Conservation (phyloP, 306 rosid genomes). For the Senna tora region DNA sequence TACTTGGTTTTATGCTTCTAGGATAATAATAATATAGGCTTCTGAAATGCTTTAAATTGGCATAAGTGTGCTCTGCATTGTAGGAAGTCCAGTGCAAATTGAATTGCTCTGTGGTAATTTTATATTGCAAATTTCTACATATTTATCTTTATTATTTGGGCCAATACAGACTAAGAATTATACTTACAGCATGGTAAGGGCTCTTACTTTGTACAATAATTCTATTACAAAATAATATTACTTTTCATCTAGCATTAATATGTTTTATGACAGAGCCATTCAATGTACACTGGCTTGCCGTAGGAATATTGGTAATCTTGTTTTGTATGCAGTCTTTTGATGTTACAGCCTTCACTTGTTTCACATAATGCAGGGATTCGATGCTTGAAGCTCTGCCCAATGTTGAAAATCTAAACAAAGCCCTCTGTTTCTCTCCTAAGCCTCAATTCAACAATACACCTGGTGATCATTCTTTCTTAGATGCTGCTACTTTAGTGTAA, state of each 20-base stretch:
- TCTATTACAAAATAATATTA: constrained; percentile 14
- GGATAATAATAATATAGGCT: constrained; percentile 50
- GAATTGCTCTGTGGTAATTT: constrained; percentile 56
- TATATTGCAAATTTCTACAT: constrained; percentile 43
- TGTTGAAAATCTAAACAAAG: constrained; percentile 43
- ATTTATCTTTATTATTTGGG: constrained; percentile 39
- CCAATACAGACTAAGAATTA: constrained; percentile 38
- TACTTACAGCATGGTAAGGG: constrained; percentile 43
- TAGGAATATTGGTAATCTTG: constrained; percentile 26
- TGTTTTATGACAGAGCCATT: constrained; percentile 42
- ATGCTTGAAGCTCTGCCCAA: constrained; percentile 59
- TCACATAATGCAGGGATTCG: constrained; percentile 63
- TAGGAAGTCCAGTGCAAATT: constrained; percentile 51
- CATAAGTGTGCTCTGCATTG: constrained; percentile 43
- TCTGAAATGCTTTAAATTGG: constrained; percentile 45
- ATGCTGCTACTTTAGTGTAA: constrained; percentile 22
- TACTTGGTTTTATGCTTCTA: constrained; percentile 62
- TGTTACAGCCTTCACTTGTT: constrained; percentile 40
- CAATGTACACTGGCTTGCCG: constrained; percentile 52
- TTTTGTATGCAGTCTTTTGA: constrained; percentile 18
- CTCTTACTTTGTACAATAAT: constrained; percentile 37
- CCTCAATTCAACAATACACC: constrained; percentile 42
- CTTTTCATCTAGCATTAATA: constrained; percentile 30
- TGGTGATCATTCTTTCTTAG: constrained; percentile 34
- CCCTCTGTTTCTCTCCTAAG: constrained; percentile 54